A percentile compares a stretch with the other conserved stretches of the same genome.
These are phyloP conservation scores for Cladorrhinum sp. DNA, from an alignment of 2,329 filamentous ascomycete species.

Conservation along the genomic window DNA sequence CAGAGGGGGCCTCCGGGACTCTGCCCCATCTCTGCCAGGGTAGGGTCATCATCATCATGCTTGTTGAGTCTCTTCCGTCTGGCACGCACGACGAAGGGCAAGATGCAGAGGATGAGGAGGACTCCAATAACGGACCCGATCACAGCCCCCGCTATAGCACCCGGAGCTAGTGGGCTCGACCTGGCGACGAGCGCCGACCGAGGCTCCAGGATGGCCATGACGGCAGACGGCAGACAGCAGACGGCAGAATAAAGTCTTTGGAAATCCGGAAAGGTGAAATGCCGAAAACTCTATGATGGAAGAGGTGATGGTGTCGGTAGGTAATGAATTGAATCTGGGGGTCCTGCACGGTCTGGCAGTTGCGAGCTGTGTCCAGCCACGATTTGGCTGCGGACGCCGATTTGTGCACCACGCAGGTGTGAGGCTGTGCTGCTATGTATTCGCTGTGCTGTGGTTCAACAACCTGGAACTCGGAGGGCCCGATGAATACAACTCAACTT, in stretches of 20 bases:
- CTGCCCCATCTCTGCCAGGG: slow-evolving; percentile 32
- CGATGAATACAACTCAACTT: background rate
- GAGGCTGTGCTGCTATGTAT: slow-evolving; percentile 5
- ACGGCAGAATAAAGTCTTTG: slow-evolving; percentile 2
- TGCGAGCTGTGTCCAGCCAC: slow-evolving; percentile 4
- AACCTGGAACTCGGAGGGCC: background rate
- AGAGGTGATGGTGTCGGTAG: background rate
- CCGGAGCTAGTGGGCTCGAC: slow-evolving; percentile 27
- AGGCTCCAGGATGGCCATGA: slow-evolving; percentile 7
- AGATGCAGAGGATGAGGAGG: slow-evolving; percentile 31
- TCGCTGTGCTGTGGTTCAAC: background rate
- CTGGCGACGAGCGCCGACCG: slow-evolving; percentile 26
- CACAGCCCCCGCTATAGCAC: slow-evolving; percentile 35
- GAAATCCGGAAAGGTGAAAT: slow-evolving; percentile 2
- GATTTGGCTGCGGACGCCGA: background rate
- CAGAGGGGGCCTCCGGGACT: slow-evolving; percentile 27
- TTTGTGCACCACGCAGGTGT: slow-evolving; percentile 2
- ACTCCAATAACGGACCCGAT: slow-evolving; percentile 33
- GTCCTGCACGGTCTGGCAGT: background rate
- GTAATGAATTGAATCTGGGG: slow-evolving; percentile 9
- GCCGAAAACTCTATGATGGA: slow-evolving; percentile 4
- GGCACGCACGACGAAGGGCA: slow-evolving; percentile 34
- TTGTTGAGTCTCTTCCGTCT: slow-evolving; percentile 26
- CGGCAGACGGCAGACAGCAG: background rate
- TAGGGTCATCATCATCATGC: slow-evolving; percentile 28